phyloP scores from a whole-genome alignment of 1,284 basidiomycete genomes.

The Ceratobasidium sp. region DNA sequence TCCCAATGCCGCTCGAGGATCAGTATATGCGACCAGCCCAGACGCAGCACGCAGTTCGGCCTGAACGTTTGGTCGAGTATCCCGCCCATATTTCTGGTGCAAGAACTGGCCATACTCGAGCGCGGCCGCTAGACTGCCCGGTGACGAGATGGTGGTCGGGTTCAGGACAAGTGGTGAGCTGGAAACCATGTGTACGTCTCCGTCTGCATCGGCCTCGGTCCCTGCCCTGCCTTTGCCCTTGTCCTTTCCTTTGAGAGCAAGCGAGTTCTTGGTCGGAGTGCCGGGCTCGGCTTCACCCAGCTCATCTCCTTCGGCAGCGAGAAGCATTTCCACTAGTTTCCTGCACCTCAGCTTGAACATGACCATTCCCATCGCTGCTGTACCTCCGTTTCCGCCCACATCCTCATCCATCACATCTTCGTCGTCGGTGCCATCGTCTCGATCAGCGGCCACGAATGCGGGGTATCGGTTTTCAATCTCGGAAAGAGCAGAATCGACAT shows the following conservation, averaged over 20 bases:
- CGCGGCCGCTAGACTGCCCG: conserved; percentile 65
- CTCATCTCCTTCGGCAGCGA: conserved; percentile 56
- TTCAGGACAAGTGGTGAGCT: conserved; percentile 34
- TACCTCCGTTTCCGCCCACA: conserved; percentile 1
- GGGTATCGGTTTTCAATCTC: conserved; percentile 64
- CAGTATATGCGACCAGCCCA: conserved; percentile 75
- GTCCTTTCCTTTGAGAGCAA: conserved; percentile 23
- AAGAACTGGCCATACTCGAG: conserved; percentile 72
- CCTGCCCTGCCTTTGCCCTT: conserved; percentile 50
- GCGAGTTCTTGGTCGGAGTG: conserved; percentile 30
- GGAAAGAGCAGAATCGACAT: conserved; percentile 70
- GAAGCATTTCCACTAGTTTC: conserved; percentile 78
- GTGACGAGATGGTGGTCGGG: conserved; percentile 50
- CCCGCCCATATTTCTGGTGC: conserved; percentile 67
- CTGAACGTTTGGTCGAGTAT: conserved; percentile 65
- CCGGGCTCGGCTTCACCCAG: conserved; percentile 36
- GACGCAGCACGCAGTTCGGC: conserved; percentile 72
- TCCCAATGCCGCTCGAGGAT: conserved; percentile 63
- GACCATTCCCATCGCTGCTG: conserved; percentile 19
- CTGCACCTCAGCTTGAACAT: conserved; percentile 74
- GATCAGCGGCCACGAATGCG: conserved; percentile 58
- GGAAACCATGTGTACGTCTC: conserved; percentile 42
- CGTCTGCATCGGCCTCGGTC: conserved; percentile 58
- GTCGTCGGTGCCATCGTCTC: conserved; percentile 23
- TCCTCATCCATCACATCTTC: conserved; percentile 66